Base-by-base conservation (phyloP, 169 alveolate genomes). In the Cryptosporidium parvum region DNA sequence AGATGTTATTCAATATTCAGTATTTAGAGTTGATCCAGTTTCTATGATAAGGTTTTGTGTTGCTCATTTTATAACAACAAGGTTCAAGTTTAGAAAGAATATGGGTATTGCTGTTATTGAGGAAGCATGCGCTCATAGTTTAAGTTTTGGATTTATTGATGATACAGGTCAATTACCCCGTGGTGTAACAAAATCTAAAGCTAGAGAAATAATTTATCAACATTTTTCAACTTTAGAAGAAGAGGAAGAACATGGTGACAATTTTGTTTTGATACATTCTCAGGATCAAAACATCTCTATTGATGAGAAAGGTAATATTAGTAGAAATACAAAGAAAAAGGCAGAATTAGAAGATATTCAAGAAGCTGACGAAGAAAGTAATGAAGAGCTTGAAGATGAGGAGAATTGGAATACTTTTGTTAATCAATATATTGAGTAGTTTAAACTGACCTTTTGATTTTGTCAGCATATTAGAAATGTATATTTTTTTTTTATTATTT, bases 121-220 rank as follows among this genome's bases (percentile, higher is more conserved):
- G 70, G 89, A 80, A n/a, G 89, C 89, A 12, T 80, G 89, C 23
- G 89, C 69, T 61, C 89, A 80, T 53, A 80, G 80, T 23, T 65
- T 80, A 45, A 80, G 89, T 62, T 80, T 80, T 80, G 89, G 89
- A 10, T 80, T 80, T 23, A 80, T 80, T 62, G 75, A 80, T 16
- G 89, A 80, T 62, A 80, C 89, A 3, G 80, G 80, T 16, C 37
- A 65, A 37, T 29, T 80, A 12, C 89, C 89, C 21, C 56, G 58
- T 12, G 68, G 68, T 4, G 18, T 80, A 9, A 80, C 80, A 12
- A 58, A 73, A 18, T 23, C 89, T 14, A 61, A 80, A 44, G 89
- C 89, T 2, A 80, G 89, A n/a, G 69, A 80, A 23, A 80, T 33
- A 2, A 65, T 80, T 23, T 26, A 80, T 23, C 56, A 65, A 61